Evolutionary conservation across 139 green algal genomes (phyloP), one percentile per base, ranked within the genome.

Genomic region (Eudorina sp.): DNA sequence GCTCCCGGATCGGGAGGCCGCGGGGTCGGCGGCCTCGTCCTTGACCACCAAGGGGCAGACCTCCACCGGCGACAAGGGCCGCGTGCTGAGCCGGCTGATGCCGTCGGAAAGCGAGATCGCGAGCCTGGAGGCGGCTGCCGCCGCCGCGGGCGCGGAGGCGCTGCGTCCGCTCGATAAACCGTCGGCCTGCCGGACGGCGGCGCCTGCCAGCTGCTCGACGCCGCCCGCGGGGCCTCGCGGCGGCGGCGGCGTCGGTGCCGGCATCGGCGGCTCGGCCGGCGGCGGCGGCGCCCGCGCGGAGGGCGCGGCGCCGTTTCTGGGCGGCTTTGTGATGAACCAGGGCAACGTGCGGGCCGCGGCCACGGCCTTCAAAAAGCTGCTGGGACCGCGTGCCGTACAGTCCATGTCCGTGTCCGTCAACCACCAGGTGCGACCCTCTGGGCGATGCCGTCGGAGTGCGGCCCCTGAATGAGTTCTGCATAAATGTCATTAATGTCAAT

Each of bases 341-440:
- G 80, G 80, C 40, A 76, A 76, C 45, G 34, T 53, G 43, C 80
- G 80, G 16, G n/a, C 29, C 1, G 80, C 80, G 11, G n/a, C 18
- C 3, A n/a, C 27, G 4, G 40, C 58, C 29, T 86, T 64, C 55
- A 60, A 62, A 27, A 62, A 62, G 60, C 43, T 86, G 29, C 80
- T 86, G 29, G 80, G 80, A 27, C 43, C 60, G 45, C 80, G 58
- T 7, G 80, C 80, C 11, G 80, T 76, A 41, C 60, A 76, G 31
- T 60, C 80, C 14, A 76, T 86, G 60, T 31, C 41, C 2, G 80
- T 86, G 38, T 6, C 60, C 8, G 45, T 86, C 0, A 66, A 66
- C 13, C 43, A 86, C 43, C 29, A 86, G 80, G 80, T 86, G 60
- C 51, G 78, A 23, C 9, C n/a, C 40, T 34, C 72, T n/a, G n/a